Base-by-base conservation (phyloP, 2,329 filamentous ascomycete species). In the Pezicula rhizophila region DNA sequence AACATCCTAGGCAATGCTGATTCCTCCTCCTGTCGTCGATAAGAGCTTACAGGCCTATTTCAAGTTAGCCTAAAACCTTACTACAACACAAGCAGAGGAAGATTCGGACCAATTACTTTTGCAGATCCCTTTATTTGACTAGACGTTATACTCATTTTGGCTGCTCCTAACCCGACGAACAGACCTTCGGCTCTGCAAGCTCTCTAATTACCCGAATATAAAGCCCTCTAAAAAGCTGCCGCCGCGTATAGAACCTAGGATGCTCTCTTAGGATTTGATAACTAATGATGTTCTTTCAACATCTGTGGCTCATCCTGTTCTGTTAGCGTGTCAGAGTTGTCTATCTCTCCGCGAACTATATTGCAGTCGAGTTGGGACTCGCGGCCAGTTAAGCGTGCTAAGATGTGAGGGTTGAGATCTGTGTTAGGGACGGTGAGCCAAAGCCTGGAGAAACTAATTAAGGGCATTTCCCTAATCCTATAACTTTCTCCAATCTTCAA, bases 111-210 rank as follows among this genome's bases (percentile, higher is more conserved):
- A 52, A 50, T 35, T 52, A 25, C 42, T 52, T 42, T 42, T 52
- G 43, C 47, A 52, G 47, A 52, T 50, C 45, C 50, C 50, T 47
- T 47, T 47, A 47, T 50, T 49, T 50, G 50, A 49, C 39, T 52
- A 45, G 50, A 52, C 40, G 39, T 52, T 44, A 52, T 52, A 52
- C 50, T 44, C 47, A 44, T 47, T 38, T 47, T 52, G 47, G 43
- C 50, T 15, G 45, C 50, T 39, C 47, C 47, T 47, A 33, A 52
- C 40, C 44, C 47, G 47, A 50, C 43, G 40, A 52, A 50, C 33
- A 49, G 50, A 45, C 50, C 50, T 47, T 49, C 50, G 17, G 50
- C 50, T 52, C 18, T 45, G 43, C 39, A 49, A 45, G 50, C 44
- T 50, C 50, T 52, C 50, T 43, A 49, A 47, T 52, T 47, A 47